Percentiles rank a stretch among this genome's conserved stretches.
phyloP scores from a whole-genome alignment of 2,329 filamentous ascomycete species.

The Fusarium abutilonis region DNA sequence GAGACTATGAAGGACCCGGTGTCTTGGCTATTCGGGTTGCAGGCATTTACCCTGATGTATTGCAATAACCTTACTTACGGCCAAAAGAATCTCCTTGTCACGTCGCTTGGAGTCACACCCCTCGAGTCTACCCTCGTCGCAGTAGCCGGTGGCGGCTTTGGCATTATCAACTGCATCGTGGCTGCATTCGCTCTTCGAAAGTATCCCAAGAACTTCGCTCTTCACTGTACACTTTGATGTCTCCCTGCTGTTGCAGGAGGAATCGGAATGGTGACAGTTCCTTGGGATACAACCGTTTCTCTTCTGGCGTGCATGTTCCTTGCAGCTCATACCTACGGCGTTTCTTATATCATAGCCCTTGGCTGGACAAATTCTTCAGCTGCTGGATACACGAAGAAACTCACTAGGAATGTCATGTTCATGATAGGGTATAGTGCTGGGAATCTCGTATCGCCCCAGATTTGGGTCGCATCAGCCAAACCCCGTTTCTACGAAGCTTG shows the following conservation, averaged over 20 bases:
- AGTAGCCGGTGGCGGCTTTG: conserved; percentile 51
- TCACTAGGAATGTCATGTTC: conserved; percentile 54
- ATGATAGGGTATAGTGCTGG: conserved; percentile 51
- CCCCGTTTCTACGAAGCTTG: conserved; percentile 45
- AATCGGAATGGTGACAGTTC: conserved; percentile 43
- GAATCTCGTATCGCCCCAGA: conserved; percentile 52
- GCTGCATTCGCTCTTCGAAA: conserved; percentile 46
- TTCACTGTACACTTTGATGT: conserved; percentile 45
- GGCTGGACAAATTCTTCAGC: conserved; percentile 52
- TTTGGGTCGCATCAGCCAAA: conserved; percentile 46
- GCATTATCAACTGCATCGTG: conserved; percentile 46
- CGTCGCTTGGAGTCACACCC: conserved; percentile 50
- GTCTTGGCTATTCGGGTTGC: conserved; percentile 47
- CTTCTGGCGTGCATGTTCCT: conserved; percentile 41
- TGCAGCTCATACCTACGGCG: conserved; percentile 49
- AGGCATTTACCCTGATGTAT: conserved; percentile 49
- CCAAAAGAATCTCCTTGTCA: conserved; percentile 52
- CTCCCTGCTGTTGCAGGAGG: conserved; percentile 42
- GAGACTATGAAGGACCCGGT: conserved; percentile 47
- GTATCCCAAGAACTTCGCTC: conserved; percentile 47
- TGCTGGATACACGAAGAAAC: conserved; percentile 56
- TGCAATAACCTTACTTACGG: conserved; percentile 54
- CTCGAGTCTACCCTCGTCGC: conserved; percentile 54
- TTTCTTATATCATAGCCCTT: conserved; percentile 45
- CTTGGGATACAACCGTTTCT: conserved; percentile 39